Evolutionary conservation across 176 grass and related monocot genomes (phyloP).

Genomic region (Cenchrus fungigraminus): DNA sequence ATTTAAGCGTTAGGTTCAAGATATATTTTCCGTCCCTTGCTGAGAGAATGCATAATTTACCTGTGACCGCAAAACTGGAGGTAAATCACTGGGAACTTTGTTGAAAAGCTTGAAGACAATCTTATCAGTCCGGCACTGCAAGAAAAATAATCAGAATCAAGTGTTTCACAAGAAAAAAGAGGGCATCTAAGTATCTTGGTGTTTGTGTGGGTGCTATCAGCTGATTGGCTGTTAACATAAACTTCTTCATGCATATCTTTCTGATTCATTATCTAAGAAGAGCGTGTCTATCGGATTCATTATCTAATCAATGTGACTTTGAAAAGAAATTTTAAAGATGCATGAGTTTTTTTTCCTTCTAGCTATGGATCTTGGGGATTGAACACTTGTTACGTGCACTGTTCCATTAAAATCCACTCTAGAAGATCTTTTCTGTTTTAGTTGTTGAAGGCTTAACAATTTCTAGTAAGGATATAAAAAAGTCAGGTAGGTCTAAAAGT

Average conservation of each 20-base stretch:
- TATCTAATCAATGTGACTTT: background rate
- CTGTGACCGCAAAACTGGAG: slow-evolving; percentile 76
- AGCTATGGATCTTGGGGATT: slow-evolving; percentile 8
- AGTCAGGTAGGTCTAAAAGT: background rate
- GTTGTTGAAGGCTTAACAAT: background rate
- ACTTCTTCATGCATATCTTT: slow-evolving; percentile 18
- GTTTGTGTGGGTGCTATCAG: slow-evolving; percentile 4
- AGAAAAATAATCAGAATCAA: slow-evolving; percentile 31
- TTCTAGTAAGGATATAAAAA: slow-evolving; percentile 10
- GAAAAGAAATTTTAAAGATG: background rate
- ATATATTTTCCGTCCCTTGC: slow-evolving; percentile 8
- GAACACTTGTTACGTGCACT: background rate
- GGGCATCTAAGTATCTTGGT: background rate
- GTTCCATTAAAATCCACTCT: slow-evolving; percentile 4
- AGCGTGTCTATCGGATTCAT: background rate
- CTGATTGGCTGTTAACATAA: background rate
- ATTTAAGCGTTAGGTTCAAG: slow-evolving; percentile 44
- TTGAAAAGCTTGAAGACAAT: slow-evolving; percentile 96
- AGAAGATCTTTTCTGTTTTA: background rate
- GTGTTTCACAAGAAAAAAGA: slow-evolving; percentile 8
- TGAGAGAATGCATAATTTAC: slow-evolving; percentile 54
- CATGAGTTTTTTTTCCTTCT: background rate
- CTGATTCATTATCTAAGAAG: background rate
- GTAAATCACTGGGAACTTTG: slow-evolving; percentile 94
- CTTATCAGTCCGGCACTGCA: slow-evolving; percentile 92